phyloP scores from a whole-genome alignment of 73 alveolate species.

The Uronychia setigera region DNA sequence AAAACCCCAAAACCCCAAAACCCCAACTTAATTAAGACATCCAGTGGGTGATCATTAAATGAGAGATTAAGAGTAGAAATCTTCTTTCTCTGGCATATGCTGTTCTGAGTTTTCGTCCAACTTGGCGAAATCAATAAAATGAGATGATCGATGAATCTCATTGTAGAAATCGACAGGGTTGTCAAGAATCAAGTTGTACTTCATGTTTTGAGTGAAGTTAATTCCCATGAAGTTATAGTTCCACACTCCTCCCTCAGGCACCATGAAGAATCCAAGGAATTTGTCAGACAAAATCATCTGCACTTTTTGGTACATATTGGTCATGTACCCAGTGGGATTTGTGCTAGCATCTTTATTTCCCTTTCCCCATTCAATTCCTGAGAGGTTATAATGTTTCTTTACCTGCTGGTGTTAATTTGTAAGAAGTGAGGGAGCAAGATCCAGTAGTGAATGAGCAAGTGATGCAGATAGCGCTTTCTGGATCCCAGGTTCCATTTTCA shows the following conservation, averaged over 20 bases:
- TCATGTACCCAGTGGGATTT: conserved; percentile 82
- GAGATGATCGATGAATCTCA: conserved; percentile 94
- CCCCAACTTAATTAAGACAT: background rate
- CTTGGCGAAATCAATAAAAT: conserved; percentile 89
- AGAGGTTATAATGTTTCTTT: background rate
- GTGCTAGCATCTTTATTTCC: conserved; percentile 73
- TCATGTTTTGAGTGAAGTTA: conserved; percentile 94
- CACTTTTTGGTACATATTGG: conserved; percentile 92
- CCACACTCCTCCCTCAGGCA: conserved; percentile 99
- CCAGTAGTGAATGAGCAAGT: conserved; percentile 99
- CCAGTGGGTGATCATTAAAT: background rate
- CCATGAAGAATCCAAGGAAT: conserved; percentile 95
- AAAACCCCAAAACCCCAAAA: conserved; percentile 4
- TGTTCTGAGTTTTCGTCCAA: conserved; percentile 69
- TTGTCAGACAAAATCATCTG: conserved; percentile 97
- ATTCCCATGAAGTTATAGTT: conserved; percentile 99
- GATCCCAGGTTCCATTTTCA: conserved; percentile 95
- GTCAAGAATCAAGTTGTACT: conserved; percentile 87
- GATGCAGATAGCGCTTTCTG: conserved; percentile 90
- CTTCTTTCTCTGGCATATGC: conserved; percentile 78
- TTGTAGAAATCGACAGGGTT: conserved; percentile 95
- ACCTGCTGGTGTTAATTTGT: conserved; percentile 86
- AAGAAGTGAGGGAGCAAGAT: conserved; percentile 96
- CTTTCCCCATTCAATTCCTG: conserved; percentile 97
- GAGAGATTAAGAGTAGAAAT: conserved; percentile 34